Percentiles rank a stretch among this genome's conserved stretches.
Conservation (phyloP, 1,139 yeast species). For the Candida labiduridarum region DNA sequence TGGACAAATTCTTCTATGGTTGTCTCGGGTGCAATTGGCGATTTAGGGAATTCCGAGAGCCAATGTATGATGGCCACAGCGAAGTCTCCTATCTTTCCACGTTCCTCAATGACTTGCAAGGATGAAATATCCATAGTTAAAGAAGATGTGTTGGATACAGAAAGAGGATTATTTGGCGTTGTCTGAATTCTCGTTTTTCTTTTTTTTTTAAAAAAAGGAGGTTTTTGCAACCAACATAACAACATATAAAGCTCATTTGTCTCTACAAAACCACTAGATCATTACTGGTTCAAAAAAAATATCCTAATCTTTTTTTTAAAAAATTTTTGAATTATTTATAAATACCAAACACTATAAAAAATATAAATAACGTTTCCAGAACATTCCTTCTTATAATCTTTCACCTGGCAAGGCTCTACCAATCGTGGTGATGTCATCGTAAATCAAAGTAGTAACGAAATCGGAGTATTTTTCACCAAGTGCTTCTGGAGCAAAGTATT, state of each 20-base stretch:
- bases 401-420: slow-evolving; percentile 50
- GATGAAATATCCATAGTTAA: background rate
- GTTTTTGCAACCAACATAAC: too few species aligned
- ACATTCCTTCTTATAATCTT: slow-evolving; percentile 34
- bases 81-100: slow-evolving; percentile 1
- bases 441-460: slow-evolving; percentile 70
- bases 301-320: background rate
- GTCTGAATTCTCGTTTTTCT: background rate
- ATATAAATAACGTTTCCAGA: slow-evolving; percentile 8
- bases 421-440: slow-evolving; percentile 65
- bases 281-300: background rate
- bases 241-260: background rate
- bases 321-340: background rate
- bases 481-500: slow-evolving; percentile 66
- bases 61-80: slow-evolving; percentile 23
- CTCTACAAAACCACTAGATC: background rate
- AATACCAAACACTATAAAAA: slow-evolving; percentile 2
- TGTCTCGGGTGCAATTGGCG: slow-evolving; percentile 18
- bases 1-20: slow-evolving; percentile 16
- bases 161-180: background rate
- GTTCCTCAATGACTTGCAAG: background rate
- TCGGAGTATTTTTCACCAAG: slow-evolving; percentile 70
- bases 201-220: background rate
- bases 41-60: slow-evolving; percentile 27
- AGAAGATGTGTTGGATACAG: background rate